Conservation (phyloP, 2,329 filamentous ascomycete genomes). For the Colletotrichum tofieldiae region DNA sequence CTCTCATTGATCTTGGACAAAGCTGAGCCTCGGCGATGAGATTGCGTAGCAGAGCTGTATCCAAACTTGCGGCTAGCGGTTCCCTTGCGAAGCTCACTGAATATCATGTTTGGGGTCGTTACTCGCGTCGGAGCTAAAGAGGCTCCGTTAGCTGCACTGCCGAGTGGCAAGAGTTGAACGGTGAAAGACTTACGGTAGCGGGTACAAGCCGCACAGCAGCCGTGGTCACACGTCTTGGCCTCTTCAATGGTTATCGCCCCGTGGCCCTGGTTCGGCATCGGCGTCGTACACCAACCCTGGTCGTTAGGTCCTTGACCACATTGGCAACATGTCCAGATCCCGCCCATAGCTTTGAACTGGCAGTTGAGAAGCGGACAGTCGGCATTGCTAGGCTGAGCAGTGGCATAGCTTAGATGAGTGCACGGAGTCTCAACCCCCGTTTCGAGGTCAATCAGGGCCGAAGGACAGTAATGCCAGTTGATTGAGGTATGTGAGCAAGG, state of each 20-base stretch:
- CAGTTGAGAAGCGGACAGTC: conserved; percentile 68
- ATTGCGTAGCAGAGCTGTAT: conserved; percentile 49
- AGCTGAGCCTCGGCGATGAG: conserved; percentile 50
- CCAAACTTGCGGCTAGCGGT: conserved; percentile 56
- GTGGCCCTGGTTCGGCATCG: conserved; percentile 51
- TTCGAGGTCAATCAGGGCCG: conserved; percentile 62
- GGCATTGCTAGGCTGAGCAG: conserved; percentile 59
- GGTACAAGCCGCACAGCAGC: conserved; percentile 66
- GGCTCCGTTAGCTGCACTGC: conserved; percentile 1
- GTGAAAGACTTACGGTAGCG: conserved; percentile 56
- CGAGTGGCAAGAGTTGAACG: neutral
- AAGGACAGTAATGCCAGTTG: conserved; percentile 69
- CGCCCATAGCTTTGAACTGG: conserved; percentile 64
- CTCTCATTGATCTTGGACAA: conserved; percentile 37
- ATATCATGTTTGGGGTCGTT: conserved; percentile 55
- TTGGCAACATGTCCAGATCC: conserved; percentile 69
- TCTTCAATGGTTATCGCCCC: conserved; percentile 54
- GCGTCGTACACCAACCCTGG: conserved; percentile 67
- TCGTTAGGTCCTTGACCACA: conserved; percentile 68
- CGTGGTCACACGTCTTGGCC: conserved; percentile 65
- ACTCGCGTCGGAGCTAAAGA: conserved; percentile 51
- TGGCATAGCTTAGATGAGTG: conserved; percentile 63
- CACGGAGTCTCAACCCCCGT: conserved; percentile 68
- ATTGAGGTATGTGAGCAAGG: conserved; percentile 69
- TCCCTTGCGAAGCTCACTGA: conserved; percentile 56